Conservation (phyloP, 768 basidiomycete species). For the Suillus discolor region DNA sequence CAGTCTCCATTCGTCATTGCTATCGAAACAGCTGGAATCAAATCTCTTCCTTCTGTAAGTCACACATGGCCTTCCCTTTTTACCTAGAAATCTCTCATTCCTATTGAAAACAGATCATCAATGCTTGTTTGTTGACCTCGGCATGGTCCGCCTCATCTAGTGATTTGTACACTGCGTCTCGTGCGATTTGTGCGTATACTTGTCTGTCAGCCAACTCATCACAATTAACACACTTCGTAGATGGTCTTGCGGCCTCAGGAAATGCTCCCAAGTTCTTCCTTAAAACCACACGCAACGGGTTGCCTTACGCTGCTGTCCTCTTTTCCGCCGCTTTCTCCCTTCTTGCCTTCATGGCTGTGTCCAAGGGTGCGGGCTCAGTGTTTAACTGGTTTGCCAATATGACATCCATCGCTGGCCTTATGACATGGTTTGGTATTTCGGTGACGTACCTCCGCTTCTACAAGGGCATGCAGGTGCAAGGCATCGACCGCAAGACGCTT, state of each 20-base stretch:
- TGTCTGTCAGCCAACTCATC: neutral
- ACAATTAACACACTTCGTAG: slow-evolving; percentile 35
- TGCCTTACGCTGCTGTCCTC: slow-evolving; percentile 76
- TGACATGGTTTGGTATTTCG: slow-evolving; percentile 82
- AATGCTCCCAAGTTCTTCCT: slow-evolving; percentile 85
- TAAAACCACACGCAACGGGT: slow-evolving; percentile 66
- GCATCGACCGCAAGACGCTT: slow-evolving; percentile 66
- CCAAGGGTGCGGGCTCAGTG: slow-evolving; percentile 64
- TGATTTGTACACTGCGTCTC: slow-evolving; percentile 88
- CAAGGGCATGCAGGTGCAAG: slow-evolving; percentile 79
- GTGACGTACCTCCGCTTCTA: slow-evolving; percentile 84
- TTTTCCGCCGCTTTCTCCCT: slow-evolving; percentile 66
- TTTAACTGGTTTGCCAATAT: slow-evolving; percentile 83
- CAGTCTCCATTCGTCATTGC: slow-evolving; percentile 93
- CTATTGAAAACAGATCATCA: slow-evolving; percentile 57
- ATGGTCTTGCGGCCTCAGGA: slow-evolving; percentile 77
- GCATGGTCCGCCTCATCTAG: slow-evolving; percentile 93
- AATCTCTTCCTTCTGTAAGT: slow-evolving; percentile 72
- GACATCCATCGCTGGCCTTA: slow-evolving; percentile 67
- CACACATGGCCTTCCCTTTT: slow-evolving; percentile 18
- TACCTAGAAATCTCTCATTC: neutral
- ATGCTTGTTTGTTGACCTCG: slow-evolving; percentile 81
- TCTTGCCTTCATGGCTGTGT: slow-evolving; percentile 84
- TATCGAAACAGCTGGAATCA: slow-evolving; percentile 84
- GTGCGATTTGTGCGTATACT: slow-evolving; percentile 69